Evolutionary conservation across 2,329 filamentous ascomycete species (phyloP).

Genomic region (Nakataea oryzae): DNA sequence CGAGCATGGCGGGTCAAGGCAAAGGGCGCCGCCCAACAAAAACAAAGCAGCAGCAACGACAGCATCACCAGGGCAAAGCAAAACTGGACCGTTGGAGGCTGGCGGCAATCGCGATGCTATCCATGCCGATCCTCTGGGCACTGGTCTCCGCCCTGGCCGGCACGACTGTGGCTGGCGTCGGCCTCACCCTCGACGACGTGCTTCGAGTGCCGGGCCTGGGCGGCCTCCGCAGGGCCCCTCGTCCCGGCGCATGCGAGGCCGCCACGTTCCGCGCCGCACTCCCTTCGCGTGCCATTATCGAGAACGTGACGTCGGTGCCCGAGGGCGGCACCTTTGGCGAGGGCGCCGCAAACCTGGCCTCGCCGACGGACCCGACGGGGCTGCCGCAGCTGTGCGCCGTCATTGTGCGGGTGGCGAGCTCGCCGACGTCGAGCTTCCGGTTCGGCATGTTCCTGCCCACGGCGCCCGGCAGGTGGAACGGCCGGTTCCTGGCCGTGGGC

Average conservation of each 20-base stretch:
- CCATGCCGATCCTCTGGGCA: neutral
- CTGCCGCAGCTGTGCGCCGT: conserved; percentile 25
- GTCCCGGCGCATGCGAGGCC: neutral
- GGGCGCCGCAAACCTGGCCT: conserved; percentile 12
- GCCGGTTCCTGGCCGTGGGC: neutral
- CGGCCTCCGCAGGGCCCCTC: neutral
- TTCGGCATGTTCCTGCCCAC: conserved; percentile 1
- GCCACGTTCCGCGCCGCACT: neutral
- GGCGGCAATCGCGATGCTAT: neutral
- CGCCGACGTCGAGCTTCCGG: conserved; percentile 10
- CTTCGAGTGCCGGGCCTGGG: neutral
- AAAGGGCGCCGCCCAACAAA: neutral
- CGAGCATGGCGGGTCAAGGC: neutral
- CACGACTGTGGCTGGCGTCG: neutral
- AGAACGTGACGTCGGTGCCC: conserved; percentile 1
- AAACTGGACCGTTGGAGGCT: neutral
- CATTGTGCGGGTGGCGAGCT: conserved; percentile 18
- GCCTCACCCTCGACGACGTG: neutral
- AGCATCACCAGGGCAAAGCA: neutral
- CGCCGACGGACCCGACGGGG: conserved; percentile 16
- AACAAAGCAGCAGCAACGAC: neutral
- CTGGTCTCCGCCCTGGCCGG: neutral
- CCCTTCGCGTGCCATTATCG: neutral
- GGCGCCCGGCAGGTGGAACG: conserved; percentile 14
- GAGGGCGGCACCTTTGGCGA: conserved; percentile 23